Evolutionary conservation across 1,139 yeast species (phyloP), one percentile per base, ranked within the genome.

Genomic region (Scheffersomyces segobiensis): DNA sequence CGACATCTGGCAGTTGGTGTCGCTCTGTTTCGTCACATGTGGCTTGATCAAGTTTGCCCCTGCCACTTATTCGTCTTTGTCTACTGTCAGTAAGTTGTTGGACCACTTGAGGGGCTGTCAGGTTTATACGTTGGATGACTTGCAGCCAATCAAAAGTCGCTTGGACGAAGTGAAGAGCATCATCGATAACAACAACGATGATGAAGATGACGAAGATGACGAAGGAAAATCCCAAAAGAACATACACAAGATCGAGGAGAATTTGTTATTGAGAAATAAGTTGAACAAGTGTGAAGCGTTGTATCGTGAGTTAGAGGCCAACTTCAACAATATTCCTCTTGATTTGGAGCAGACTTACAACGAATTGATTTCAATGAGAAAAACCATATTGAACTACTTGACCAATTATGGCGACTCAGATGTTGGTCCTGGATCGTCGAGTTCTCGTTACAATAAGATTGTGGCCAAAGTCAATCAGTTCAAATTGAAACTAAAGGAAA

Each of bases 11-110:
- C 97, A 93, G 71, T 78, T 95, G 56, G 77, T 93, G 55, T 89
- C 97, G 17, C 78, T 95, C 57, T 90, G 96, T 63, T 91, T 93
- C 71, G 84, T 93, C 64, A 91, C 98, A 1, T 96, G 96, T 61
- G 99, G 99, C 2, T 80, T 92, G 65, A 89, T 89, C 57, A 88
- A 92, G 65, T 85, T 91, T 52, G 97, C 97, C 0, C 97, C 98
- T 1, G 97, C 98, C 2, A 91, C 97, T 1, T 95, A 90, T 74
- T 93, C 97, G 8, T 90, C 97, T 7, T 78, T 93, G 54, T 83
- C 93, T 52, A 91, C 98, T 0, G 97, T 95, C 12, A 87, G 87
- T 73, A 86, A 95, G 65, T 77, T 95, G 60, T 79, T 95, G 63
- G 90, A 87, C 61, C 98, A 93, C 73, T 78, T 93, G 61, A 84